Conservation (phyloP, 805 yeast genomes). For the Danielozyma ontarioensis region DNA sequence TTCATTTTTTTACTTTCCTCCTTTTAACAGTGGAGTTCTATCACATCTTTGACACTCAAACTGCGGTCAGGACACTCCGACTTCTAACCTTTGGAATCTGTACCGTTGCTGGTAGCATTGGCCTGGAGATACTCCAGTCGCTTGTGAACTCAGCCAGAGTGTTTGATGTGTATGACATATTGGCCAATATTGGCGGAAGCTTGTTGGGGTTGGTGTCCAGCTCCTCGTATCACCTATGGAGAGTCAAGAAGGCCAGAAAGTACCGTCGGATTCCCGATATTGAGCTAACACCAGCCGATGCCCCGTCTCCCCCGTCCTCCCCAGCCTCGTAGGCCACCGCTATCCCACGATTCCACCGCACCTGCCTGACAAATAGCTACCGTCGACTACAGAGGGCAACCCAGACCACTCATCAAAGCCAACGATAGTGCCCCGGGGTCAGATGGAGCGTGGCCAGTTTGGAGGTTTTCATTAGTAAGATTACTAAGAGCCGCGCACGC, state of each 20-base stretch:
- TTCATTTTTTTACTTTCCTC: constrained; percentile 45
- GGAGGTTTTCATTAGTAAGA: too few species aligned
- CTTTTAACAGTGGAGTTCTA: constrained; percentile 46
- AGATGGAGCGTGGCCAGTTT: too few species aligned
- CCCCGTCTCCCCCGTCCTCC: too few species aligned
- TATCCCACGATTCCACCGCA: too few species aligned
- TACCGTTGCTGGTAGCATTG: constrained; percentile 41
- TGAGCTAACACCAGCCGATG: too few species aligned
- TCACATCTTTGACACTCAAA: constrained; percentile 34
- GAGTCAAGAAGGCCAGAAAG: constrained; percentile 1
- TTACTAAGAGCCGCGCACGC: not conserved
- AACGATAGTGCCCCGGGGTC: too few species aligned
- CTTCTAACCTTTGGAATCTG: constrained; percentile 34
- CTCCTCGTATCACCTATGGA: constrained; percentile 5
- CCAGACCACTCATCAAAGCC: too few species aligned
- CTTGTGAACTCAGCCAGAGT: constrained; percentile 39
- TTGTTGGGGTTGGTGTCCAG: constrained; percentile 17
- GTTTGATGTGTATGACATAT: constrained; percentile 48
- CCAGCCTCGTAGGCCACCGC: too few species aligned
- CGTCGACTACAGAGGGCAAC: too few species aligned
- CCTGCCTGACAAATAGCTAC: too few species aligned
- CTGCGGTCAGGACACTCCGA: constrained; percentile 4
- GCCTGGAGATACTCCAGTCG: constrained; percentile 49
- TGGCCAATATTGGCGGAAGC: constrained; percentile 28
- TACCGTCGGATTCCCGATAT: too few species aligned